Evolutionary conservation across 139 green algal genomes (phyloP).

Genomic region (Micractinium conductrix): DNA sequence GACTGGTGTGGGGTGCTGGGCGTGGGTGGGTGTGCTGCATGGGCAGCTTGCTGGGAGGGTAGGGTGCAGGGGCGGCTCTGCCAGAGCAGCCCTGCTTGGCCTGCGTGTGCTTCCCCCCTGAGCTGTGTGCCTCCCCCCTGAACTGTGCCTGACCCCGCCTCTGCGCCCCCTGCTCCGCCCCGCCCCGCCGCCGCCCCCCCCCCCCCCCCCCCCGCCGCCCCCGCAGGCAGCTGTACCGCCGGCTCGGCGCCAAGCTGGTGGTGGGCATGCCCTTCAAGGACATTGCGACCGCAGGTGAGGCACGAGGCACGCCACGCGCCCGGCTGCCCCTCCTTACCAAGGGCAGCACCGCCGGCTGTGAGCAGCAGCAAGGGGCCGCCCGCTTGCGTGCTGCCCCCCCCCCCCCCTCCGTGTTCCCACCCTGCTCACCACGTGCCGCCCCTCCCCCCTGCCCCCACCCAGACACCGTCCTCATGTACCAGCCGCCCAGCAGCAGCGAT

Average conservation of each 20-base stretch:
- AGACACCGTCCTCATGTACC: constrained; percentile 90
- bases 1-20: neutral
- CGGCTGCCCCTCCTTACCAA: too few relatives aligned
- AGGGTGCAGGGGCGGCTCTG: too few relatives aligned
- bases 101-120: neutral
- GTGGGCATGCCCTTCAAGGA: constrained; percentile 99
- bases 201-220: neutral
- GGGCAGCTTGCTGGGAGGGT: too few relatives aligned
- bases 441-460: neutral
- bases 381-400: neutral
- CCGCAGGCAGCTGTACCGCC: constrained; percentile 71
- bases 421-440: neutral
- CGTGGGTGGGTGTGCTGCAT: neutral
- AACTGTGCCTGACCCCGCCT: neutral
- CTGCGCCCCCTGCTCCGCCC: neutral
- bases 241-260: constrained; percentile 92
- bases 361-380: too few relatives aligned
- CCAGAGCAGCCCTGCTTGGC: too few relatives aligned
- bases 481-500: constrained; percentile 66
- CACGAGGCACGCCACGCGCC: neutral
- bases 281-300: constrained; percentile 80
- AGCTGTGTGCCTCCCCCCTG: neutral
- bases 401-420: neutral
- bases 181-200: neutral
- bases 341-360: neutral